Percentiles rank a stretch among this genome's conserved stretches.
Conservation (phyloP, 2,329 filamentous ascomycete genomes). For the Tolypocladium tropicale region DNA sequence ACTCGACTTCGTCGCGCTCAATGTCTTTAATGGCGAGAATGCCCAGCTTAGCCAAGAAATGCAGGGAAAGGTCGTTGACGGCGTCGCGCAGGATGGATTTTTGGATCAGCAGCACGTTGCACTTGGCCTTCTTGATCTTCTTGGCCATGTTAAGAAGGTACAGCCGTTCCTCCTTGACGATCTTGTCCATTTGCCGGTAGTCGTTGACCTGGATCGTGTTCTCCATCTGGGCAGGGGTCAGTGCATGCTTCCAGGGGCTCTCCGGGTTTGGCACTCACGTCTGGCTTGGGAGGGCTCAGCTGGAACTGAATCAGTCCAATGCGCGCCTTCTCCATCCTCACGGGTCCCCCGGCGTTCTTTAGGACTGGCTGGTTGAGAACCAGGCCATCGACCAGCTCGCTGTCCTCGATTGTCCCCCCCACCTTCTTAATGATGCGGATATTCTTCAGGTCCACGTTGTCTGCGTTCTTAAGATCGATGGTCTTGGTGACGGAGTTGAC, state of each 20-base stretch:
- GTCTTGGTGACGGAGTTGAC: slow-evolving; percentile 94
- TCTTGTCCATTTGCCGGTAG: slow-evolving; percentile 99
- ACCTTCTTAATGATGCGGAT: slow-evolving; percentile 97
- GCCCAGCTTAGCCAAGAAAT: slow-evolving; percentile 95
- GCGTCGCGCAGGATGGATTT: slow-evolving; percentile 97
- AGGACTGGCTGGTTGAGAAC: slow-evolving; percentile 87
- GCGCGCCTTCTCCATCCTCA: slow-evolving; percentile 90
- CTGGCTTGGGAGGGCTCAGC: slow-evolving; percentile 93
- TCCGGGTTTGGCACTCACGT: slow-evolving; percentile 44
- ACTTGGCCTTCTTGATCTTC: slow-evolving; percentile 99
- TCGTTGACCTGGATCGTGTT: slow-evolving; percentile 99
- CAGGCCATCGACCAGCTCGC: slow-evolving; percentile 89
- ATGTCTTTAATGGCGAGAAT: slow-evolving; percentile 96
- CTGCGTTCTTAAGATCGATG: slow-evolving; percentile 89
- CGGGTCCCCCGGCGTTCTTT: slow-evolving; percentile 85
- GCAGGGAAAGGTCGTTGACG: slow-evolving; percentile 92
- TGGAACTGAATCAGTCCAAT: slow-evolving; percentile 99
- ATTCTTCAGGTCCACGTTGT: slow-evolving; percentile 94
- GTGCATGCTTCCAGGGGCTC: slow-evolving; percentile 1
- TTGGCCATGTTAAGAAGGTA: slow-evolving; percentile 98
- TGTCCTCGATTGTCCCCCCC: slow-evolving; percentile 96
- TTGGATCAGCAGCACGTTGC: slow-evolving; percentile 95
- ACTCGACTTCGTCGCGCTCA: slow-evolving; percentile 96
- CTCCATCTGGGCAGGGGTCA: slow-evolving; percentile 62
- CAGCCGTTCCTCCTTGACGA: slow-evolving; percentile 95